Base-by-base conservation (phyloP, 257 asterid species). In the Solanum megistacrolobum region DNA sequence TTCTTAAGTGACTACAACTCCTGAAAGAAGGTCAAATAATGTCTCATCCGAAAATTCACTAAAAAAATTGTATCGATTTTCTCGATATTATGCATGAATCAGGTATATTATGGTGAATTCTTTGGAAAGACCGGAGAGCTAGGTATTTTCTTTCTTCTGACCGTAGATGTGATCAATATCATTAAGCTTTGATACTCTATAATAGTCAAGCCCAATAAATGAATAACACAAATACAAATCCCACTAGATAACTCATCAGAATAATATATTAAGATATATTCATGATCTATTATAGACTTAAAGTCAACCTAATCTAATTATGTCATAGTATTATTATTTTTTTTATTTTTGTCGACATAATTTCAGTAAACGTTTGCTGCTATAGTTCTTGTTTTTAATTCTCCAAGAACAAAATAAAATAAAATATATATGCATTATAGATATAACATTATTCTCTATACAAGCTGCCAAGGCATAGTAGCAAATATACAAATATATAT, bases 301-400 rank as follows among this genome's bases (percentile, higher is more conserved):
- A 82, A 82, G 85, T 82, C 85, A 82, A 82, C 85, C 39, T 46
- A 48, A 48, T 48, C 41, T 46, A 82, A 48, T 16, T 52, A 10
- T 48, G 85, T 48, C 43, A 29, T 9, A 48, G 20, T 18, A 9
- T 18, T 81, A 29, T 81, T 48, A 1, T 29, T 81, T 29, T 81
- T 0, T 43, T 46, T 46, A 29, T 6, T 5, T 29, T 29, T 46
- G 4, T 20, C 11, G 5, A 81, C 85, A 46, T 29, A 25, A 82
- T 12, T 48, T 82, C 10, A 36, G 69, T 82, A 82, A 82, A 48
- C 69, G 12, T 29, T 82, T 82, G 69, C 69, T 29, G 36, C 85
- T 43, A 46, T 18, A 46, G 12, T 82, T 82, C 69, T 48, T 82
- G 43, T 82, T 48, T 55, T 18, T 82, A 82, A 29, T 82, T 82